Conservation (phyloP, 2,329 filamentous ascomycete genomes). For the Aspergillus proliferans region DNA sequence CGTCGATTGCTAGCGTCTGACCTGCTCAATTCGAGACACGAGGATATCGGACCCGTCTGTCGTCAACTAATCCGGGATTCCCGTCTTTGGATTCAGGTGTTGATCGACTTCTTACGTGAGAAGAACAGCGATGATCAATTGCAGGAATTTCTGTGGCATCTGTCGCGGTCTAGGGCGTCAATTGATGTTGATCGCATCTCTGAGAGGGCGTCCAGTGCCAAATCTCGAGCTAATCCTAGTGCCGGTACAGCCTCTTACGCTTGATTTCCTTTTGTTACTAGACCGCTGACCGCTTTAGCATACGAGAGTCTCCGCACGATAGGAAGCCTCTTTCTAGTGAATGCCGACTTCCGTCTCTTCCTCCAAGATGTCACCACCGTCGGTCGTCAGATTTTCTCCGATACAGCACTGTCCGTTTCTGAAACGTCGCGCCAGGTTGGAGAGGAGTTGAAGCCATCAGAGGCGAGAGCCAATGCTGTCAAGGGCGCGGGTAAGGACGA, state of each 20-base stretch:
- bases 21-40: slow-evolving; percentile 67
- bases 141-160: slow-evolving; percentile 85
- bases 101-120: slow-evolving; percentile 73
- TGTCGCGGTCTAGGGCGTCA: slow-evolving; percentile 65
- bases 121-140: slow-evolving; percentile 83
- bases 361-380: slow-evolving; percentile 73
- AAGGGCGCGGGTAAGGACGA: slow-evolving; percentile 39
- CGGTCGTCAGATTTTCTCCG: slow-evolving; percentile 76
- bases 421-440: slow-evolving; percentile 68
- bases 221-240: slow-evolving; percentile 62
- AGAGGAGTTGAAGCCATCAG: slow-evolving; percentile 64
- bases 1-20: slow-evolving; percentile 72
- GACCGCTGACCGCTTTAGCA: slow-evolving; percentile 40
- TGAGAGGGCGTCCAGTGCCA: slow-evolving; percentile 55
- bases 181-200: slow-evolving; percentile 62
- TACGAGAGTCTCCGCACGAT: slow-evolving; percentile 79
- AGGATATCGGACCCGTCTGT: slow-evolving; percentile 71
- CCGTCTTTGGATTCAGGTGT: slow-evolving; percentile 67
- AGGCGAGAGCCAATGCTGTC: slow-evolving; percentile 53
- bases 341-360: slow-evolving; percentile 83
- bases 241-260: slow-evolving; percentile 50
- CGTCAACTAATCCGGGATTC: slow-evolving; percentile 64
- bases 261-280: neutral
- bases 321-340: slow-evolving; percentile 76
- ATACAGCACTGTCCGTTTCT: slow-evolving; percentile 75